Base-by-base conservation (phyloP, 306 rosid species). In the Quercus agrifolia region DNA sequence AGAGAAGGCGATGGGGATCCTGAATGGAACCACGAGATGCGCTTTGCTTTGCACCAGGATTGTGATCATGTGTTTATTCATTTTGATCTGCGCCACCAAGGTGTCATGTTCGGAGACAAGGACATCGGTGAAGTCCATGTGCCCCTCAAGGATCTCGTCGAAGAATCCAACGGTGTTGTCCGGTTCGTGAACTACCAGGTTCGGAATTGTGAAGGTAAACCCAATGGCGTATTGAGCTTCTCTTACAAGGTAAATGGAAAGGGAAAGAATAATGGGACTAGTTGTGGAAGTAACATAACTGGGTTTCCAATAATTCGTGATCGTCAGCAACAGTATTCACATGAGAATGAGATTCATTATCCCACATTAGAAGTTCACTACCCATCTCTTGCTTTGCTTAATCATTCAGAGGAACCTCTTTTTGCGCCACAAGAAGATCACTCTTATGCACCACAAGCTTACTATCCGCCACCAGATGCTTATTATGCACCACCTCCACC, bases 191-290 rank as follows among this genome's bases (percentile, higher is more conserved):
- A 80, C 63, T 89, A 86, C n/a, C 87, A 89, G 90, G 81, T 89
- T 13, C 84, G 90, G n/a, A 78, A 38, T 55, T 44, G 2, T 5
- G 90, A 89, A 0, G 90, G 90, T 0, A 86, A 67, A 23, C 80
- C 90, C 41, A 89, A 89, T 17, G 92, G 92, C 28, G 74, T 79
- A 25, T 80, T 89, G 77, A 64, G 74, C 82, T 84, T 89, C 66
- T 82, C 89, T 31, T 86, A 84, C 67, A 80, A 15, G 20, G 54
- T 80, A 76, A 82, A 62, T 1, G 81, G 70, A 3, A 52, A 73
- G 76, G 21, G 23, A 1, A 1, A 52, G 10, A n/a, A 61, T 25
- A 23, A 20, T 30, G 18, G 23, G 23, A 15, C 3, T 58, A 52
- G 13, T 73, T 38, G 46, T 38, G 46, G 46, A 38, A 38, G 46